Conservation (phyloP, 2,329 filamentous ascomycete genomes). For the Penicillium expansum region DNA sequence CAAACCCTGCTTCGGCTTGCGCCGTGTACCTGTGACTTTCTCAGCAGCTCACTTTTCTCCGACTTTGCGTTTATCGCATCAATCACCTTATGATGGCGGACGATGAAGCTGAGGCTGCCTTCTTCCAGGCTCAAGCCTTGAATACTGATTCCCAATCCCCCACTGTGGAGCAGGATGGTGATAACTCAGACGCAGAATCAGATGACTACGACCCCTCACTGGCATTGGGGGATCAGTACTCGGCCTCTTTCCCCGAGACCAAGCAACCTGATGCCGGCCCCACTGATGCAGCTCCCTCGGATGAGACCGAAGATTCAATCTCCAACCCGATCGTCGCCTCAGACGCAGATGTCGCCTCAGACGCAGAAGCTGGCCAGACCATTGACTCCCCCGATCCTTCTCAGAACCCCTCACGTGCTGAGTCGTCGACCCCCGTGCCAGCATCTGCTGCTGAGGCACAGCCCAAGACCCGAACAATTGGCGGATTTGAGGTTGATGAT, state of each 20-base stretch:
- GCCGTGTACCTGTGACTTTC: background rate
- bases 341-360: conserved; percentile 24
- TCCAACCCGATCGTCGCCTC: conserved; percentile 22
- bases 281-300: conserved; percentile 24
- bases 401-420: conserved; percentile 34
- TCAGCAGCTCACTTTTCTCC: background rate
- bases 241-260: conserved; percentile 31
- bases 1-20: conserved; percentile 5
- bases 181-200: conserved; percentile 54
- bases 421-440: conserved; percentile 36
- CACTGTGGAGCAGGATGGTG: conserved; percentile 54
- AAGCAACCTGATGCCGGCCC: conserved; percentile 32
- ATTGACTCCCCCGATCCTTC: conserved; percentile 30
- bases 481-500: conserved; percentile 63
- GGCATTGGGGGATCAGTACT: conserved; percentile 44
- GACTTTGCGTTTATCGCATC: conserved; percentile 1
- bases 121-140: conserved; percentile 50
- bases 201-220: conserved; percentile 57
- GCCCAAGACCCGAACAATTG: conserved; percentile 53
- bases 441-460: conserved; percentile 33
- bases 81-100: conserved; percentile 46
- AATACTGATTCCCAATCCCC: conserved; percentile 40
- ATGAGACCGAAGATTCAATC: conserved; percentile 25
- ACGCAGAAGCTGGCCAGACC: conserved; percentile 30
- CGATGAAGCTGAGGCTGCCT: conserved; percentile 54